Percentiles rank a stretch among this genome's conserved stretches.
These are phyloP conservation scores for Sclerotinia subarctica DNA, from an alignment of 2,329 filamentous ascomycete genomes.

Conservation along the genomic window DNA sequence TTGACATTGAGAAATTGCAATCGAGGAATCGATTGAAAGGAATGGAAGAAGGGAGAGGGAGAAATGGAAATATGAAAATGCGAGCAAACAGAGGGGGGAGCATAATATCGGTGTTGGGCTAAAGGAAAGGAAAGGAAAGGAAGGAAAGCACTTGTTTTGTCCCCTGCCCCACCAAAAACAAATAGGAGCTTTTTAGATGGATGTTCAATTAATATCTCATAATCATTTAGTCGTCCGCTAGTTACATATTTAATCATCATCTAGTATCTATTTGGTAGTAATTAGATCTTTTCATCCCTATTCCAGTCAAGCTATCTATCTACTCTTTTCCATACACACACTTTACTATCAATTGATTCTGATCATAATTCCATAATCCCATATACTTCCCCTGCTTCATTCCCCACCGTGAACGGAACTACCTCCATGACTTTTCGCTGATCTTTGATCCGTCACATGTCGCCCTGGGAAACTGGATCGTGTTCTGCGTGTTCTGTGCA, in stretches of 20 bases:
- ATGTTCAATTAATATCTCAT: background rate
- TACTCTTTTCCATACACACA: too few relatives aligned
- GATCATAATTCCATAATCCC: too few relatives aligned
- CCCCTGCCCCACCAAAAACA: background rate
- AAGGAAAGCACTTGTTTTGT: background rate
- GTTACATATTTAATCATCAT: background rate
- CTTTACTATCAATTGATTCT: too few relatives aligned
- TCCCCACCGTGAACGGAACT: constrained; percentile 1
- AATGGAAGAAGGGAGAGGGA: too few relatives aligned
- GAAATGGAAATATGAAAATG: background rate
- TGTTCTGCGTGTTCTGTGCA: background rate
- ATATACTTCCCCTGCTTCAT: background rate
- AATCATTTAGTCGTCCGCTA: background rate
- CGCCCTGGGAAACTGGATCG: constrained; percentile 7
- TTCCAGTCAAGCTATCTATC: background rate
- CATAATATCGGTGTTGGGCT: background rate
- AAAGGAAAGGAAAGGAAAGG: background rate
- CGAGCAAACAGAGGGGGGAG: too few relatives aligned
- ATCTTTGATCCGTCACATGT: constrained; percentile 13
- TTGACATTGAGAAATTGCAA: background rate
- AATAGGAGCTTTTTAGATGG: background rate
- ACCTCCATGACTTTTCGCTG: background rate
- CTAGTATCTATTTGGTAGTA: background rate
- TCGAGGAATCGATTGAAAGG: background rate
- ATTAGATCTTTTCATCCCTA: background rate